Evolutionary conservation across 2,329 filamentous ascomycete genomes (phyloP), one percentile per base, ranked within the genome.

Genomic region (Penicillium palitans): DNA sequence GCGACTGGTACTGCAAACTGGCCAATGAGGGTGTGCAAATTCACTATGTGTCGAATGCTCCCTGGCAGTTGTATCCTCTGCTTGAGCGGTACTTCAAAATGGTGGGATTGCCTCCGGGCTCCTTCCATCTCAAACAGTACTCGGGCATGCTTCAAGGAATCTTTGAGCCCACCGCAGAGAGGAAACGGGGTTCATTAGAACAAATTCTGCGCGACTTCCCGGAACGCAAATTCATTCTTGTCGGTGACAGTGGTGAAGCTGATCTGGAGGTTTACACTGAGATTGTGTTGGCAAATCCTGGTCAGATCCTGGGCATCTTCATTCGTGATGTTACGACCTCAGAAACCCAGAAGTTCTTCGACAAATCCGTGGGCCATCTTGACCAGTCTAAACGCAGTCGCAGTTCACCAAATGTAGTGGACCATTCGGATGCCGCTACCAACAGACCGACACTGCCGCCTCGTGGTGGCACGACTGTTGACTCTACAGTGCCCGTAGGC

Each of bases 41-140:
- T 52, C 96, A 99, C 72, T 99, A 99, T 74, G 96, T 96, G 64
- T 99, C 95, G n/a, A 99, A 99, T 75, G 96, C 93, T 51, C 95
- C 95, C 0, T 99, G 96, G 96, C 96, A 99, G 73, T 83, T 99
- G 7, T 99, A 91, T 68, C 95, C 95, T 0, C 86, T 98, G 2
- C 79, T 99, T 12, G 89, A 90, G 6, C 91, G 85, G 53, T 99
- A 90, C 72, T 96, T 98, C 73, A 86, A 87, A 63, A 77, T 89
- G 41, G 90, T 90, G 7, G 90, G 90, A 1, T 79, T 99, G 1
- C 95, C 95, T 0, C 85, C 85, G 0, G 96, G 95, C 0, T 97
- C 93, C 0, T 90, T 98, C 65, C 96, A 99, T 72, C 76, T 99
- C 65, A 99, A 99, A 74, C 91, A 96, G 65, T 99, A 99, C 75